Base-by-base conservation (phyloP, 345 rosid species). In the Chamaenerion angustifolium region DNA sequence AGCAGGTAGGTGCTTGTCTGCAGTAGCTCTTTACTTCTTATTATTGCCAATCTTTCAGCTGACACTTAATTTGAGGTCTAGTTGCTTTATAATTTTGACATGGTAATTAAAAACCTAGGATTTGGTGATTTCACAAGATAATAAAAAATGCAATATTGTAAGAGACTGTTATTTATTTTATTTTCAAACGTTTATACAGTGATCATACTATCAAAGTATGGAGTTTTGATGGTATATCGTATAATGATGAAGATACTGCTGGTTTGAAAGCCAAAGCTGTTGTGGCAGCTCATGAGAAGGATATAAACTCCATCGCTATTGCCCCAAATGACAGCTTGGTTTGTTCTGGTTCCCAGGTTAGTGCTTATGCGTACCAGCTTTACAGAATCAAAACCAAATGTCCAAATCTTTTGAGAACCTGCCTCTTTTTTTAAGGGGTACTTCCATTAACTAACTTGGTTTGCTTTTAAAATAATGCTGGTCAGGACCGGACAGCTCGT, bases 161-260 rank as follows among this genome's bases (percentile, higher is more conserved):
- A 19, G 54, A 13, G 11, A 13, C 11, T 35, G 35, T 50, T 7
- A 17, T 27, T 50, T n/a, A 31, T 50, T 50, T 35, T 12, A 4
- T 35, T 50, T 50, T 31, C 13, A 35, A 14, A 12, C 13, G 14
- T 46, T 57, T 59, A 52, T 65, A 68, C 64, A 90, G 98, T 58
- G 98, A 92, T 76, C 93, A 76, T 48, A 92, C 96, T n/a, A 75
- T 87, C 48, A 92, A 82, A 72, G 93, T 92, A 21, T 92, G 98
- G 98, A 80, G 70, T 68, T 60, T 76, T 44, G 93, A 87, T 64
- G 85, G 74, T 40, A 63, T 83, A 59, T 65, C 83, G 35, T 78
- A 82, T 55, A 71, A 72, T 57, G 48, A 47, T 3, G 80, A 73
- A 55, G 77, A 78, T 56, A 88, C 93, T 48, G 46, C 69, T 52